Percentiles rank a stretch among this genome's conserved stretches.
These are phyloP conservation scores for Tetradesmus obliquus DNA, from an alignment of 139 green algal species.

Conservation along the genomic window DNA sequence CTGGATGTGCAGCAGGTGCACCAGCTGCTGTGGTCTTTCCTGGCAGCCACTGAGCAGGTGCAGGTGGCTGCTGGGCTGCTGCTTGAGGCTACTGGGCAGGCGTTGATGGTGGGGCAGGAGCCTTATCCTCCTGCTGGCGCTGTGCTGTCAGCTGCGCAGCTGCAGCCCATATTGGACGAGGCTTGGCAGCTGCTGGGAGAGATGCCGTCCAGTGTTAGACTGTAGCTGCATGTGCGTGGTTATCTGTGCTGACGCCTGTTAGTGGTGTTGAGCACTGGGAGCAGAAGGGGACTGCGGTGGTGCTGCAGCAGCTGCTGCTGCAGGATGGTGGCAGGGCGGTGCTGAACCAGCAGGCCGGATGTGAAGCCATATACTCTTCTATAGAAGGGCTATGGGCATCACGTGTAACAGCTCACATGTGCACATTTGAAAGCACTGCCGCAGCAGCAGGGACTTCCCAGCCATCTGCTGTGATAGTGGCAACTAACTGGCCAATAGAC, in stretches of 20 bases:
- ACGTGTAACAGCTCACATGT: too few relatives aligned
- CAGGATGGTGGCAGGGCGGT: neutral
- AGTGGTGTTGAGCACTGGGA: neutral
- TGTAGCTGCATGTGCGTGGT: neutral
- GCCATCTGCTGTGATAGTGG: neutral
- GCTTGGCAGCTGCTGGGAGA: neutral
- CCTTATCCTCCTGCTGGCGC: neutral
- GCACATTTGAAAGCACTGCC: neutral
- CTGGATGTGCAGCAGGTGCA: constrained; percentile 10
- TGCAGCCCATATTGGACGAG: constrained; percentile 29
- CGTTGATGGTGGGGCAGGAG: neutral
- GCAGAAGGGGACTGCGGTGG: too few relatives aligned
- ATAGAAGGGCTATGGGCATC: too few relatives aligned
- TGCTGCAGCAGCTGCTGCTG: neutral
- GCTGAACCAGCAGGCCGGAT: neutral
- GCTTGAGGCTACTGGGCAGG: neutral
- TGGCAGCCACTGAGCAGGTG: constrained; percentile 27
- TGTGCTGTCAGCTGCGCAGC: neutral
- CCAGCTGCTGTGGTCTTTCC: constrained; percentile 36
- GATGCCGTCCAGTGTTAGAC: neutral
- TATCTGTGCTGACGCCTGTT: neutral
- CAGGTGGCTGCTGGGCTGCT: neutral
- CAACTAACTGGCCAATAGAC: neutral
- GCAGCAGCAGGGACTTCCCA: neutral
- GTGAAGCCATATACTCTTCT: too few relatives aligned